These are phyloP conservation scores for Gracilariopsis chorda DNA, from an alignment of 23 red algal species.

Conservation along the genomic window DNA sequence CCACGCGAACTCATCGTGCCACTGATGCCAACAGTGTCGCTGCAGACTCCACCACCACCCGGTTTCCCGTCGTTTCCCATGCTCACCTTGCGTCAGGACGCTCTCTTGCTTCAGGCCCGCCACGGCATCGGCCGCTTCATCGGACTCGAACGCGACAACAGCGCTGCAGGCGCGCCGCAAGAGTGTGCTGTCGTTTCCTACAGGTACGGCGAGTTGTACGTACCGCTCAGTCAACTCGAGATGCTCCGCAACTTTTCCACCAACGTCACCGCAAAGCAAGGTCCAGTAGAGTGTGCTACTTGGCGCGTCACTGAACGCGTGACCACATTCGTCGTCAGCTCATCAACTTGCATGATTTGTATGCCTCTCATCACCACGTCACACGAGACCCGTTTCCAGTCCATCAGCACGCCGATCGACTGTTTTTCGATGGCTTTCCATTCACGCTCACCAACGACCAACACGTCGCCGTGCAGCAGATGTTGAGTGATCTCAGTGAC, in stretches of 20 bases:
- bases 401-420: neutral
- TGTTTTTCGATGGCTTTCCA: slow-evolving; percentile 7
- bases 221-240: slow-evolving; percentile 26
- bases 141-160: slow-evolving; percentile 32
- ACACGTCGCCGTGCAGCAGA: slow-evolving; percentile 36
- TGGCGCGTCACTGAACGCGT: slow-evolving; percentile 6
- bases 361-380: slow-evolving; percentile 28
- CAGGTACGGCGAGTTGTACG: slow-evolving; percentile 47
- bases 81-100: no score
- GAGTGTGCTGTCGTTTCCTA: slow-evolving; percentile 52
- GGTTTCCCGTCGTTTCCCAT: no score
- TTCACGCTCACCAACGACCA: slow-evolving; percentile 80
- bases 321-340: slow-evolving; percentile 48
- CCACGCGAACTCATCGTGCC: no score
- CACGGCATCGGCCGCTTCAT: slow-evolving; percentile 66
- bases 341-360: slow-evolving; percentile 58
- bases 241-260: neutral
- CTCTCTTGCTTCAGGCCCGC: slow-evolving; percentile 27
- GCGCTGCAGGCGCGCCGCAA: no score
- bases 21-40: no score
- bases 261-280: no score
- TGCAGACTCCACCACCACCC: no score
- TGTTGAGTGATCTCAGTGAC: slow-evolving; percentile 70
- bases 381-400: slow-evolving; percentile 29
- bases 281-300: no score